Base-by-base conservation (phyloP, 805 yeast genomes). In the Saccharomycopsis babjevae region DNA sequence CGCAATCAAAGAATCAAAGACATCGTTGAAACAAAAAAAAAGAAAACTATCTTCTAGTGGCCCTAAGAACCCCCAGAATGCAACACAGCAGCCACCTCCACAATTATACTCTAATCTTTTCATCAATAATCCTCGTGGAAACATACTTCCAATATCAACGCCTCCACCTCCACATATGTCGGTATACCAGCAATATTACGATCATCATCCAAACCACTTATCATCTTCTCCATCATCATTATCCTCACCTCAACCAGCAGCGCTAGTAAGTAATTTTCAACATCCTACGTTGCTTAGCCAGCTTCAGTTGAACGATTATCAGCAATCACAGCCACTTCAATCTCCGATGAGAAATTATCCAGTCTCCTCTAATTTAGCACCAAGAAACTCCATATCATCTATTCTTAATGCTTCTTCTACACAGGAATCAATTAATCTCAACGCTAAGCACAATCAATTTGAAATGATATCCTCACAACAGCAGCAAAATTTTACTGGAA, bases 1-100 rank as follows among this genome's bases (percentile, higher is more conserved):
- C 46, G 72, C 72, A 50, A 56, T 61, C n/a, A 67, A 72, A 62
- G 73, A 72, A 63, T 71, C 72, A 64, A 70, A 72, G 42, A 67
- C 68, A 36, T 62, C 73, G 1, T 66, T 73, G 57, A 68, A 57
- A 40, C 46, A 43, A 28, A 58, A 39, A 40, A 55, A 55, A 43
- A 32, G 34, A 22, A 43, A 34, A 39, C 5, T 25, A 15, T 38
- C 46, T 6, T 4, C 58, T n/a, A 25, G 54, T 16, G 40, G 32
- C 1, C 22, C n/a, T n/a, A 52, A 39, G 25, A 36, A n/a, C 4
- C 54, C 11, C 8, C 59, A 57, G 25, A n/a, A 34, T 20, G 13
- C 36, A 3, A 36, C 30, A 32, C 20, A 28, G 18, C 56, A 52
- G 6, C 56, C 36, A 16, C 56, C 38, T n/a, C 56, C 38, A 30